Conservation (phyloP, 2,329 filamentous ascomycete genomes). For the Penicillium polonicum region DNA sequence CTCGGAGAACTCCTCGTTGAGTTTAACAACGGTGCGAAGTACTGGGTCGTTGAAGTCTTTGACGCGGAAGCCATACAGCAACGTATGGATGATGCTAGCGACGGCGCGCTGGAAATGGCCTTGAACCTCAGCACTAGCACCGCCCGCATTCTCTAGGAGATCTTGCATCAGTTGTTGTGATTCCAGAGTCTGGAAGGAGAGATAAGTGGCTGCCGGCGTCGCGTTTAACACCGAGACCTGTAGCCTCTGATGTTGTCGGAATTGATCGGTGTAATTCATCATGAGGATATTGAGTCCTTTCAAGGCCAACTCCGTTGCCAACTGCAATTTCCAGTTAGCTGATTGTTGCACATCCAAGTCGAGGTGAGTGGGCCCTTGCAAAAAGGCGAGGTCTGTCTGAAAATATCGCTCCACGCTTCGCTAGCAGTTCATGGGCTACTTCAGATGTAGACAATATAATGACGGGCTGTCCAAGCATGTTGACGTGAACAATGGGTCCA, state of each 20-base stretch:
- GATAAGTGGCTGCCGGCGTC: constrained; percentile 16
- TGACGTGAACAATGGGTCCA: neutral
- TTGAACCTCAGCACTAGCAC: neutral
- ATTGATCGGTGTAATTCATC: constrained; percentile 52
- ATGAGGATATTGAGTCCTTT: constrained; percentile 47
- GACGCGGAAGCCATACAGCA: neutral
- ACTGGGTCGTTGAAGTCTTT: neutral
- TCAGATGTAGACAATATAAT: neutral
- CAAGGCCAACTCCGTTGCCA: constrained; percentile 17
- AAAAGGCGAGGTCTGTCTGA: neutral
- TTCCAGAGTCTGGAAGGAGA: neutral
- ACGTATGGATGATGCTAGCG: neutral
- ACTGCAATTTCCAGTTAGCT: neutral
- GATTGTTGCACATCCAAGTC: neutral
- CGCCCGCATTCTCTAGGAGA: neutral
- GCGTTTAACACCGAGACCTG: constrained; percentile 48
- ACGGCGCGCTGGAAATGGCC: neutral
- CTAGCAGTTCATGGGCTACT: neutral
- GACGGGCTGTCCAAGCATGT: neutral
- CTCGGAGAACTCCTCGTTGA: neutral
- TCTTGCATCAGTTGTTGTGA: neutral
- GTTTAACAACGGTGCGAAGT: neutral
- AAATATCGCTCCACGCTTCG: neutral
- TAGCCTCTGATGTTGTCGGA: constrained; percentile 47
- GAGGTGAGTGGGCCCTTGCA: neutral